Evolutionary conservation across 345 rosid species (phyloP).

Genomic region (Syzygium aromaticum): DNA sequence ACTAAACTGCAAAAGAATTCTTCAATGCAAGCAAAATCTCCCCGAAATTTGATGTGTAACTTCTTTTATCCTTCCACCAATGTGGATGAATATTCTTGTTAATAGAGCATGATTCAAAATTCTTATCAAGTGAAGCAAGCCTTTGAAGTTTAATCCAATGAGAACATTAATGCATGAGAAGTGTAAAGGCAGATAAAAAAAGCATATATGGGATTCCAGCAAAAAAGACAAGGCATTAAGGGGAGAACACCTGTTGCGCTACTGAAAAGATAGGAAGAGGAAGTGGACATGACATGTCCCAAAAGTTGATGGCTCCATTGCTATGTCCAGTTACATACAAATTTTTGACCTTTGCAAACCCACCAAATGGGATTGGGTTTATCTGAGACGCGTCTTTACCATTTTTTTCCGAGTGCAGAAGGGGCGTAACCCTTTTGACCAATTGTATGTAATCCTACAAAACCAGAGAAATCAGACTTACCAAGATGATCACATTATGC

Average conservation of each 20-base stretch:
- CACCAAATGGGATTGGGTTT: slow-evolving; percentile 33
- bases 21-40: not conserved
- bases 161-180: not conserved
- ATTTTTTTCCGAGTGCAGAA: slow-evolving; percentile 46
- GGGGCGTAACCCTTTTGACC: slow-evolving; percentile 41
- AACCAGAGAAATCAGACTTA: not conserved
- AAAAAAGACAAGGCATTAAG: not conserved
- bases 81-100: not conserved
- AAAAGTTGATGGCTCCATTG: slow-evolving; percentile 72
- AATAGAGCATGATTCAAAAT: not conserved
- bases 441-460: slow-evolving; percentile 51
- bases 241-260: slow-evolving; percentile 61
- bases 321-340: slow-evolving; percentile 78
- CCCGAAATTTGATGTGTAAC: not conserved
- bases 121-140: not conserved
- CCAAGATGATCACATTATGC: not conserved
- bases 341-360: slow-evolving; percentile 67
- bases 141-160: not conserved
- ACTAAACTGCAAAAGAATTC: not conserved
- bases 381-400: slow-evolving; percentile 34
- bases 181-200: not conserved
- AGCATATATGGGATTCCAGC: not conserved
- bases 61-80: not conserved
- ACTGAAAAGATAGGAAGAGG: slow-evolving; percentile 47
- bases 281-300: slow-evolving; percentile 76